Evolutionary conservation across 768 basidiomycete species (phyloP), one percentile per base, ranked within the genome.

Genomic region (Russula dissimulans): DNA sequence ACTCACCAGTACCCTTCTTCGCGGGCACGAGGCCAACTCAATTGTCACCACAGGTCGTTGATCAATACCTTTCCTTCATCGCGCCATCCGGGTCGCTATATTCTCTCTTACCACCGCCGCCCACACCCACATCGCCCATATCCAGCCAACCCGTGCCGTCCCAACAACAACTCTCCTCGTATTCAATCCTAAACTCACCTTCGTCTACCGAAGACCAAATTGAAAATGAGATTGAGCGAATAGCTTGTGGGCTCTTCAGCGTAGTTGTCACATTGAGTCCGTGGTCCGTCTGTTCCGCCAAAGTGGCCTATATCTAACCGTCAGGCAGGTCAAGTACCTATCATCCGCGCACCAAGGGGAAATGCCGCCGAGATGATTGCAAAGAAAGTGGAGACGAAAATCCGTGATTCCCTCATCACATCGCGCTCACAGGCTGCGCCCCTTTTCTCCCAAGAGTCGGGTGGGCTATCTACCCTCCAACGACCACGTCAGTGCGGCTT

Each of bases 291-390:
- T 26, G 29, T 36, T 2, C 42, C 8, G 22, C 34, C 17, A 46
- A 50, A 39, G 11, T 12, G 43, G n/a, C 43, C 15, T 39, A 15
- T 32, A 31, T n/a, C 29, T 41, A 18, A 45, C 3, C 22, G 32
- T 50, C 29, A 57, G 53, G 11, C 57, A 93, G 93, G 90, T 1
- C 88, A 91, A 66, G 88, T 95, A 22, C 97, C 97, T 10, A 89
- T 94, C 69, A 97, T 99, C 60, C 87, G 97, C 36, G 87, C 90
- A 59, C 97, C 97, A 22, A 78, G 87, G 71, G 95, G 95, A 1
- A 97, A 98, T 72, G 97, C 97, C 5, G 97, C 95, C 18, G 97
- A 99, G 73, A 97, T 97, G 95, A 86, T 98, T n/a, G 95, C 95
- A 9, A 88, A 93, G 74, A 97, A 91, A 71, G 78, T 99, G 11